These are phyloP conservation scores for Ceratocystiopsis sp. DNA, from an alignment of 2,329 filamentous ascomycete genomes.

Conservation along the genomic window DNA sequence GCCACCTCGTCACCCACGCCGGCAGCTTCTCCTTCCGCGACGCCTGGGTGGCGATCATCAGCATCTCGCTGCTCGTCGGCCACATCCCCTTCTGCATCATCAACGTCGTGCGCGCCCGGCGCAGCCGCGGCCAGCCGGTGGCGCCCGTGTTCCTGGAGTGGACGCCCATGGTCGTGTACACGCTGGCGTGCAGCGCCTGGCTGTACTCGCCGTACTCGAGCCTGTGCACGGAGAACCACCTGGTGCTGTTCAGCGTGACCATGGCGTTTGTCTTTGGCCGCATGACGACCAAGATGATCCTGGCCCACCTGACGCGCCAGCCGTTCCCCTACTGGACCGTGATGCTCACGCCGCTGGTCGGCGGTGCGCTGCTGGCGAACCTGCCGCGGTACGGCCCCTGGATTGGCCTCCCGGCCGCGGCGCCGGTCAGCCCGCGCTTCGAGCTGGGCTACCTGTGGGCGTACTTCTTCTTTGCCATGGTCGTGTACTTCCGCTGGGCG, in stretches of 20 bases:
- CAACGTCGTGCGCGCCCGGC: slow-evolving; percentile 68
- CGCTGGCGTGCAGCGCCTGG: slow-evolving; percentile 60
- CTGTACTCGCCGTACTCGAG: slow-evolving; percentile 77
- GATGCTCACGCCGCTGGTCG: slow-evolving; percentile 72
- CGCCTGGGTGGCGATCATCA: slow-evolving; percentile 64
- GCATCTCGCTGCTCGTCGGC: slow-evolving; percentile 45
- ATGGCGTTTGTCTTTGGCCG: slow-evolving; percentile 96
- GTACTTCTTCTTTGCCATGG: slow-evolving; percentile 66
- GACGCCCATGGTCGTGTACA: slow-evolving; percentile 78
- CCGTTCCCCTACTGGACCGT: slow-evolving; percentile 95
- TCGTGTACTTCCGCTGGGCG: slow-evolving; percentile 91
- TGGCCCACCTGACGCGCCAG: slow-evolving; percentile 83
- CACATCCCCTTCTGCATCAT: slow-evolving; percentile 82
- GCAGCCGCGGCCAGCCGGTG: slow-evolving; percentile 53
- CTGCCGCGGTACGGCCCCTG: slow-evolving; percentile 56
- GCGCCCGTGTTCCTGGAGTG: slow-evolving; percentile 81
- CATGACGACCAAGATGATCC: slow-evolving; percentile 97
- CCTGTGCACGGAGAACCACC: slow-evolving; percentile 65
- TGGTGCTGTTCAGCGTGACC: slow-evolving; percentile 81
- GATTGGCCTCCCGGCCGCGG: slow-evolving; percentile 15
- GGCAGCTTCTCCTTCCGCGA: slow-evolving; percentile 65
- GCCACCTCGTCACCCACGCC: slow-evolving; percentile 40
- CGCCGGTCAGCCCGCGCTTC: slow-evolving; percentile 39
- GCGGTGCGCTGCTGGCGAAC: slow-evolving; percentile 70
- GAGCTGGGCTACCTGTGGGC: slow-evolving; percentile 71